Conservation (phyloP, 1,284 basidiomycete species). For the Ceratobasidium sp. region DNA sequence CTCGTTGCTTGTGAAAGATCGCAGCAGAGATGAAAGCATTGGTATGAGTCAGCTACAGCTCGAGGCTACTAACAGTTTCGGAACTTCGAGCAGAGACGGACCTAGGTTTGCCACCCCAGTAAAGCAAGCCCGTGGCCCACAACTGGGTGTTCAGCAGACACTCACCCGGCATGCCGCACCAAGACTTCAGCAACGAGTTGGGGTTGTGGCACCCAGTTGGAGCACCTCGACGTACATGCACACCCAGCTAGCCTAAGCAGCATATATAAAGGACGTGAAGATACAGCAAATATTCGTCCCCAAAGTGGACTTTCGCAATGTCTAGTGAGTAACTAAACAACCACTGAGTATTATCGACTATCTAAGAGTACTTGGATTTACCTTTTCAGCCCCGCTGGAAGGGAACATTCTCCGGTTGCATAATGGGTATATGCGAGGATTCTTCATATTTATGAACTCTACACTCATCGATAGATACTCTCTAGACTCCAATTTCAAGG, state of each 20-base stretch:
- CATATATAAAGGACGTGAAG: neutral
- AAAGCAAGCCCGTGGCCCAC: no score
- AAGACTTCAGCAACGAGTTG: no score
- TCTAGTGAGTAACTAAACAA: neutral
- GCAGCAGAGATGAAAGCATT: no score
- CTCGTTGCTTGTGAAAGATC: no score
- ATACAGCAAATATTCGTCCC: neutral
- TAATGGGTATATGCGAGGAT: neutral
- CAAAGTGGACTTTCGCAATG: neutral
- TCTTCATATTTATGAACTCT: neutral
- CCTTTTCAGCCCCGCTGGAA: neutral
- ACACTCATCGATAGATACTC: neutral
- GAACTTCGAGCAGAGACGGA: no score
- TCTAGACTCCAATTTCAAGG: conserved; percentile 14
- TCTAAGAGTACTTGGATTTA: neutral
- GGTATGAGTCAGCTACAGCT: no score
- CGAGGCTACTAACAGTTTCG: no score
- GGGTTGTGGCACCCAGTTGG: no score
- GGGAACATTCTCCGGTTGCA: conserved; percentile 33
- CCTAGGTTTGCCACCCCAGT: no score
- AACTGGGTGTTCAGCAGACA: no score
- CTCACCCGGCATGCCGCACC: no score
- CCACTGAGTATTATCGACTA: neutral
- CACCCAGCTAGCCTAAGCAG: neutral
- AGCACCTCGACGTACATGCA: no score